These are phyloP conservation scores for Lunasporangiospora selenospora DNA, from an alignment of 192 early-diverging fungal species.

Conservation along the genomic window DNA sequence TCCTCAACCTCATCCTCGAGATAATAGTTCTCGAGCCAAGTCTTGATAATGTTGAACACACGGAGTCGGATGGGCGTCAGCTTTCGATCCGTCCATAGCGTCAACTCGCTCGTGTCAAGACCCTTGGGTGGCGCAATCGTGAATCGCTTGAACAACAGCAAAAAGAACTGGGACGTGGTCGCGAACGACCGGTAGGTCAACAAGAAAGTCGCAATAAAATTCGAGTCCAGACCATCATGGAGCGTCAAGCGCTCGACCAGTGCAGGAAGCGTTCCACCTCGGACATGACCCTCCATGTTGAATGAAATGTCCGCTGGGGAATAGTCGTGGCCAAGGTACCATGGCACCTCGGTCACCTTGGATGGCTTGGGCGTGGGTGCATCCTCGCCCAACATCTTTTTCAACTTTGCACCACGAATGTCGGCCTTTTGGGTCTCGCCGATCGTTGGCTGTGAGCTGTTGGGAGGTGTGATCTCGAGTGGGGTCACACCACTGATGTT, in stretches of 20 bases:
- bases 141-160: conserved; percentile 79
- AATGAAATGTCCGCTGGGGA: conserved; percentile 74
- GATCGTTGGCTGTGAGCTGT: background rate
- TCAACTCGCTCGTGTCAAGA: conserved; percentile 66
- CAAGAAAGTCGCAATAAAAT: conserved; percentile 88
- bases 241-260: conserved; percentile 89
- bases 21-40: conserved; percentile 93
- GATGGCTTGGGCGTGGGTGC: conserved; percentile 23
- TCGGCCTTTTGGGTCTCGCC: conserved; percentile 2
- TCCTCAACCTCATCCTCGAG: conserved; percentile 75
- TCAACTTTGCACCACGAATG: conserved; percentile 47
- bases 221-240: conserved; percentile 87
- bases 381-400: conserved; percentile 67
- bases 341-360: conserved; percentile 51
- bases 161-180: conserved; percentile 77
- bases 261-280: conserved; percentile 86
- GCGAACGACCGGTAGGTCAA: conserved; percentile 96
- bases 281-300: conserved; percentile 89
- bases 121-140: conserved; percentile 72
- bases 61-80: conserved; percentile 89
- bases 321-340: conserved; percentile 88
- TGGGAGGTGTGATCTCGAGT: conserved; percentile 2
- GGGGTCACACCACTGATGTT: background rate
- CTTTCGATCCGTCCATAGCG: conserved; percentile 85
- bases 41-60: conserved; percentile 93